Conservation (phyloP, 169 alveolate species). For the Plasmodium knowlesi region DNA sequence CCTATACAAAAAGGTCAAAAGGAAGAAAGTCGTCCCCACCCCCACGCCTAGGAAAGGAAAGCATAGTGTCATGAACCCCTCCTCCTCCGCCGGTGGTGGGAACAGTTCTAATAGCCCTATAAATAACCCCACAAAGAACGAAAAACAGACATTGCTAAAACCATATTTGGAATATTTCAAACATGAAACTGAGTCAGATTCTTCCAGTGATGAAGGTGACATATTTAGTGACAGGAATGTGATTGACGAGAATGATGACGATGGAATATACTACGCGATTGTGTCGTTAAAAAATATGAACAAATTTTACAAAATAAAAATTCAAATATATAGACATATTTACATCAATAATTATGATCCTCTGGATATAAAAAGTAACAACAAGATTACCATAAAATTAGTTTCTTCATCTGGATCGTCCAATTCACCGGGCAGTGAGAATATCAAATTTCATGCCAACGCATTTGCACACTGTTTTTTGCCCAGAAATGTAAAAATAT, state of each 20-base stretch:
- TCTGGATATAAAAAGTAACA: conserved; percentile 75
- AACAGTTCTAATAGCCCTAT: not conserved
- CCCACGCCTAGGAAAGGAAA: conserved; percentile 9
- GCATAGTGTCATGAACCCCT: not conserved
- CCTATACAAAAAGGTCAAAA: conserved; percentile 34
- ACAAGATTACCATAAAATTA: conserved; percentile 76
- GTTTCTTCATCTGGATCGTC: conserved; percentile 78
- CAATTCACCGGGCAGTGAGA: conserved; percentile 59
- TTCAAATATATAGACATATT: conserved; percentile 63
- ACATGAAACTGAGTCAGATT: conserved; percentile 47
- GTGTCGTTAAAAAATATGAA: conserved; percentile 77
- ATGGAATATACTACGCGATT: conserved; percentile 73
- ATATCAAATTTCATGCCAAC: conserved; percentile 62
- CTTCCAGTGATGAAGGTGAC: conserved; percentile 56
- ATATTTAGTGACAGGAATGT: conserved; percentile 71
- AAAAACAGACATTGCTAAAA: conserved; percentile 37
- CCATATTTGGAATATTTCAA: conserved; percentile 60
- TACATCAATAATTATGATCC: conserved; percentile 66
- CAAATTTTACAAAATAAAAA: conserved; percentile 63
- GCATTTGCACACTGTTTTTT: conserved; percentile 75
- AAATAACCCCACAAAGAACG: not conserved
- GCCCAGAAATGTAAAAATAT: conserved; percentile 73
- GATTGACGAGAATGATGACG: conserved; percentile 72
- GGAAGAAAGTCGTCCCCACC: not conserved
- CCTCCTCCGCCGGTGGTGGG: conserved; percentile 15